These are phyloP conservation scores for Stemphylium vesicarium DNA, from an alignment of 2,329 filamentous ascomycete species.

Conservation along the genomic window DNA sequence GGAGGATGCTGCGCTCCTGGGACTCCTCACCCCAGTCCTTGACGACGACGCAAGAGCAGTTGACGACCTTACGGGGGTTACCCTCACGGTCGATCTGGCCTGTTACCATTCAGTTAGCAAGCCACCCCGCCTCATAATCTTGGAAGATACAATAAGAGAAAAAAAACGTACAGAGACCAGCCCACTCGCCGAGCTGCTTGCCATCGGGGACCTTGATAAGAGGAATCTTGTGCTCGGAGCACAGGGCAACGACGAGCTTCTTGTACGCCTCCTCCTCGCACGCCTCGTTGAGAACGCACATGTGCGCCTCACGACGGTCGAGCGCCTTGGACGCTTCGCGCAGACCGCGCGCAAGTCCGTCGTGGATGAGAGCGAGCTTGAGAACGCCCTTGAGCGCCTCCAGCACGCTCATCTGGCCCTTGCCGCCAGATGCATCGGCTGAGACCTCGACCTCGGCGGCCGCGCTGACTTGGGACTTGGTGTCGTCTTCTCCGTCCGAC, in stretches of 20 bases:
- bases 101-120: slow-evolving; percentile 48
- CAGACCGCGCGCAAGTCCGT: slow-evolving; percentile 97
- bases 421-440: slow-evolving; percentile 78
- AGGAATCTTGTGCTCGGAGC: slow-evolving; percentile 99
- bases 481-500: slow-evolving; percentile 99
- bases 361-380: slow-evolving; percentile 99
- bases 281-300: slow-evolving; percentile 99
- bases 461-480: slow-evolving; percentile 75
- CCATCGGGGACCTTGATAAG: slow-evolving; percentile 99
- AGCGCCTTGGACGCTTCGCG: slow-evolving; percentile 98
- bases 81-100: slow-evolving; percentile 99
- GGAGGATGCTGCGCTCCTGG: slow-evolving; percentile 96
- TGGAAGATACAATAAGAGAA: neutral
- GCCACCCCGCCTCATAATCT: too few species aligned
- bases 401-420: slow-evolving; percentile 96
- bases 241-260: slow-evolving; percentile 98
- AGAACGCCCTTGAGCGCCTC: slow-evolving; percentile 99
- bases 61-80: slow-evolving; percentile 99
- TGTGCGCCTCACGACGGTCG: slow-evolving; percentile 97
- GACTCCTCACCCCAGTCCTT: slow-evolving; percentile 99
- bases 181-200: slow-evolving; percentile 99
- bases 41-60: slow-evolving; percentile 99
- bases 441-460: slow-evolving; percentile 95
- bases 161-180: slow-evolving; percentile 88
- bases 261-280: slow-evolving; percentile 99